Percentiles rank a stretch among this genome's conserved stretches.
Evolutionary conservation across 2,329 filamentous ascomycete genomes (phyloP).

Genomic region (Alternaria dauci): DNA sequence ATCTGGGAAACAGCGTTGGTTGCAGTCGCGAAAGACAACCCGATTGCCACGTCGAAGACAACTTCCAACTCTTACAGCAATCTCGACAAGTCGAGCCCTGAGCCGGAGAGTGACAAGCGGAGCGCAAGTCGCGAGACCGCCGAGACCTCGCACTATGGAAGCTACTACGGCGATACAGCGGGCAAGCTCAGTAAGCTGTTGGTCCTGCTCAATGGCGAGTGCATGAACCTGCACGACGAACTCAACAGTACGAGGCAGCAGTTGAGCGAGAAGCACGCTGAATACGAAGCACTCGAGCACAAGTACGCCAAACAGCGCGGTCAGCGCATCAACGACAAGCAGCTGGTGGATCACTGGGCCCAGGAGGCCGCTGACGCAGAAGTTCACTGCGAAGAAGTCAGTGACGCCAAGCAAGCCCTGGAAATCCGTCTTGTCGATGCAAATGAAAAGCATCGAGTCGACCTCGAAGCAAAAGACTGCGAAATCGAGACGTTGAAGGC

Average conservation of each 20-base stretch:
- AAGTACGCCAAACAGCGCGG: neutral
- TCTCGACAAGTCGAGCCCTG: neutral
- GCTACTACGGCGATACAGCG: neutral
- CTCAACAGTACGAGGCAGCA: neutral
- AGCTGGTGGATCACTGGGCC: neutral
- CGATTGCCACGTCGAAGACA: neutral
- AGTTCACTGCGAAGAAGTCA: neutral
- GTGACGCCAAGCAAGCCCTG: neutral
- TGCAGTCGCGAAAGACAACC: neutral
- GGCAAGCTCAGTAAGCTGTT: neutral
- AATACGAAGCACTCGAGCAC: neutral
- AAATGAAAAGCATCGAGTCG: neutral
- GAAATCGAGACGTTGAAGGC: neutral
- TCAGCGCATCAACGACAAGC: slow-evolving; percentile 6
- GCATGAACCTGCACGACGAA: neutral
- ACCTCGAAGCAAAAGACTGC: neutral
- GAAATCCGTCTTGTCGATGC: neutral
- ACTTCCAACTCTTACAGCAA: neutral
- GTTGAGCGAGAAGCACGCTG: neutral
- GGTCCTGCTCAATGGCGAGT: neutral
- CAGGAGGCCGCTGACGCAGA: neutral
- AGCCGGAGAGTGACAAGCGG: neutral
- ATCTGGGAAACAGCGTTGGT: neutral
- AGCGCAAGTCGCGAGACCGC: neutral
- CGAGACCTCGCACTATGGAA: neutral